Base-by-base conservation (phyloP, 148 eudicot species). In the Rhododendron henanense region DNA sequence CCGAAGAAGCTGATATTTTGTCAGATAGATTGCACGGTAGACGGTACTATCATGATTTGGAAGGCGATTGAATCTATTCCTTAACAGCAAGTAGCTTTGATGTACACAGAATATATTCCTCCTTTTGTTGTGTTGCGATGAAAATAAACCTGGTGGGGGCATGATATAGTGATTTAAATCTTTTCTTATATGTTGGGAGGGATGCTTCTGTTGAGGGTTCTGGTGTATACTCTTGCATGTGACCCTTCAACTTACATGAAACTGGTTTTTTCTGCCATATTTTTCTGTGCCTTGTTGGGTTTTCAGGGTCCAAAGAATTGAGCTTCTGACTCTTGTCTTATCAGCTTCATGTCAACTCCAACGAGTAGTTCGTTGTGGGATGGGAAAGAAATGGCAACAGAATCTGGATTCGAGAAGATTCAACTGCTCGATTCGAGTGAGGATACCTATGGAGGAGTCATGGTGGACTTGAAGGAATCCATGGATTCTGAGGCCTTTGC, bases 371-470 rank as follows among this genome's bases (percentile, higher is more conserved):
- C 0, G 48, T 39, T 3, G 48, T 76, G 33, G 55, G 81, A 35
- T 2, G 73, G 15, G 65, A 51, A 84, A 50, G 31, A 48, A 73
- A 53, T 63, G 77, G 15, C 10, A 13, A 14, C 59, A 11, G 75
- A 23, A 85, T 50, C 44, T 74, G 57, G 55, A 82, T 16, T 48
- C 37, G 78, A 88, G 61, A 84, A 88, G 44, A 39, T 82, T 37
- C 48, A 88, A 74, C 45, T 88, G 57, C 88, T 87, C 1, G 44
- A 84, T 81, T 88, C 89, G 5, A 55, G 10, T 6, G 87, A 88
- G 13, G 97, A 94, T 87, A 86, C 81, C 55, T 87, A 85, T 78
- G 92, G 89, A 47, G 95, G 95, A 47, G 88, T 94, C 39, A 81
- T 71, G 14, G 90, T 94, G 5, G 94, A 94, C 28, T 87, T 94